Base-by-base conservation (phyloP, 1,139 yeast genomes). In the Geotrichum histeridarum region DNA sequence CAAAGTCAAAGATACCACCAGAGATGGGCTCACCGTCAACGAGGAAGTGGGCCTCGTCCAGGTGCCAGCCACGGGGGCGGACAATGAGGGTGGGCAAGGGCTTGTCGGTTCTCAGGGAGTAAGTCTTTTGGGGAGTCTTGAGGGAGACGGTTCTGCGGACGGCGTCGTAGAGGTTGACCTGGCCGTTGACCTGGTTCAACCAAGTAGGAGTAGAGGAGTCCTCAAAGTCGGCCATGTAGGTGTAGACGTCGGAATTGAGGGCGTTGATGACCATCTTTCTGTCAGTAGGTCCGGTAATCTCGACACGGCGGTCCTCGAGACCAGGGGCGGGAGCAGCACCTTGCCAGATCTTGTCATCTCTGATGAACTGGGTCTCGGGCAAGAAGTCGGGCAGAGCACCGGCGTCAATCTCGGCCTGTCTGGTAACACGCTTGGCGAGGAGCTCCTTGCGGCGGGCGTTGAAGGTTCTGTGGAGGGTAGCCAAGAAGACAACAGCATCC, bases 121-220 rank as follows among this genome's bases (percentile, higher is more conserved):
- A 84, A 59, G 74, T 71, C 72, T 84, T 84, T 50, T 73, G 72
- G 56, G 72, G 73, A 55, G 79, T 67, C 85, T 54, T 83, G 82
- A 61, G 84, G 82, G 61, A 45, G 83, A 82, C 69, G 79, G 82
- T 69, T 80, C 87, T 60, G 77, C 86, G 72, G 84, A 79, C 73
- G 31, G 90, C 97, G 69, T 93, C 98, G 73, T 82, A 90, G 66
- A 93, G 77, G 73, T 93, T 91, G 62, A 86, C 89, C 75, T 93
- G 99, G 56, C 98, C 99, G 63, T 81, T 77, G 59, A 87, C 82
- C 77, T 88, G 79, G 73, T 89, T 90, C 63, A 74, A 74, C 98
- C 98, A 93, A 37, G 98, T 91, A 63, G 99, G 99, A 36, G 97
- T 84, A 64, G 90, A 83, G 35, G 96, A 88, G 74, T 90, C 97